Evolutionary conservation across 2,329 filamentous ascomycete genomes (phyloP), one percentile per base, ranked within the genome.

Genomic region (Thielaviopsis euricoi): DNA sequence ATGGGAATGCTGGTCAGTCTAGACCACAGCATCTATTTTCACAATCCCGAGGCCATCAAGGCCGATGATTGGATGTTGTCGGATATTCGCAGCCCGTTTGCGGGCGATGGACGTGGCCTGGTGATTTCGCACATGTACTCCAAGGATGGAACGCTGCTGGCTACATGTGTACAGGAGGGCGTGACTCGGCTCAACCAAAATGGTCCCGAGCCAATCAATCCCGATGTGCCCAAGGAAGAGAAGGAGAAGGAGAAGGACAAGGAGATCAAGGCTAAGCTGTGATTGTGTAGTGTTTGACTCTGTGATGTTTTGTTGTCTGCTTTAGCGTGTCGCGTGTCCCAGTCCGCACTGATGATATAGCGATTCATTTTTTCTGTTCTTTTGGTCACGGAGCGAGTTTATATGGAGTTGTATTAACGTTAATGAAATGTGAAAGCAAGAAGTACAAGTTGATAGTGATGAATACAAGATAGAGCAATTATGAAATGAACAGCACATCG

Each of bases 1-100:
- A 72, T 91, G 54, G 86, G 86, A n/a, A 93, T 93, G 87, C 82
- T 89, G 78, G 87, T 93, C 55, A 86, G 81, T 63, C 71, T 91
- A 55, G 87, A 93, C 67, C 87, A 93, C 68, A 79, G 76, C 55
- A 83, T 85, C 62, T 85, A 84, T 68, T 84, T 84, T 64, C 81
- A 85, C 64, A 79, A 82, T 69, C 80, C 81, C 23, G 69, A 70
- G 60, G 69, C 69, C 59, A 77, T 85, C 58, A 73, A 71, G 64
- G 81, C 79, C 4, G 81, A 85, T 64, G 79, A 89, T 69, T 90
- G 86, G 86, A 85, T 89, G 79, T 82, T 88, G 64, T 79, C 77
- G 21, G 86, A 90, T 73, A 87, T 87, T 79, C 79, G 86, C 70
- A 88, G 81, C 58, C 86, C 87, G 0, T 93, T 87, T 87, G 79